Base-by-base conservation (phyloP, 768 basidiomycete species). In the Pholiota molesta region DNA sequence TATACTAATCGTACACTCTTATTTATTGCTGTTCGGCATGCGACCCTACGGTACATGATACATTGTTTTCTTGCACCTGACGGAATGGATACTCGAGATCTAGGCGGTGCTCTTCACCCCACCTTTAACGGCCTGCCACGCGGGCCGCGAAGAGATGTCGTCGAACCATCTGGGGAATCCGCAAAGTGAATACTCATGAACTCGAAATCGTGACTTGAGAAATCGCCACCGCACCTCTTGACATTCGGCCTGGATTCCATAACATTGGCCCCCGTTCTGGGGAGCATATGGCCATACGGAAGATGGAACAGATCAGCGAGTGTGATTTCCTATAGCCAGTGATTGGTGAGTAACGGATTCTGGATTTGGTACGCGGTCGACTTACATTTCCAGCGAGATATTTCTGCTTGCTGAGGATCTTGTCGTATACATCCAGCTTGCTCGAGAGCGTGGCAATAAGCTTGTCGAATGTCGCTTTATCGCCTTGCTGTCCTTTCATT, bases 331-430 rank as follows among this genome's bases (percentile, higher is more conserved):
- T 83, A 26, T 39, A 13, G 5, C 10, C 10, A 13, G 3, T 10
- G 4, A 14, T 51, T n/a, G n/a, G 37, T n/a, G 51, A 28, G 13
- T 19, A 39, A 51, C 1, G 21, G 26, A 19, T 11, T 17, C 13
- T 28, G 13, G 26, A 37, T 5, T 3, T 39, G 10, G n/a, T 11
- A 26, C 14, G 33, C 14, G 47, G 9, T 11, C 13, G 8, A 72
- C 79, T 56, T 66, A 84, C 86, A 65, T 86, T 75, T 17, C 88
- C 87, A 9, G 82, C 84, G 10, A 87, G 71, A 66, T 86, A 88
- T 49, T 75, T 72, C 56, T 83, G 81, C 71, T 83, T 86, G 9
- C 72, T 70, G 2, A 89, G 75, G 44, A 89, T 83, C 29, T 66
- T 68, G 11, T 89, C 81, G 66, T 88, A 88, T 2, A 69, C 82